phyloP scores from a whole-genome alignment of 257 asterid genomes.

The Forsythia viridissima region DNA sequence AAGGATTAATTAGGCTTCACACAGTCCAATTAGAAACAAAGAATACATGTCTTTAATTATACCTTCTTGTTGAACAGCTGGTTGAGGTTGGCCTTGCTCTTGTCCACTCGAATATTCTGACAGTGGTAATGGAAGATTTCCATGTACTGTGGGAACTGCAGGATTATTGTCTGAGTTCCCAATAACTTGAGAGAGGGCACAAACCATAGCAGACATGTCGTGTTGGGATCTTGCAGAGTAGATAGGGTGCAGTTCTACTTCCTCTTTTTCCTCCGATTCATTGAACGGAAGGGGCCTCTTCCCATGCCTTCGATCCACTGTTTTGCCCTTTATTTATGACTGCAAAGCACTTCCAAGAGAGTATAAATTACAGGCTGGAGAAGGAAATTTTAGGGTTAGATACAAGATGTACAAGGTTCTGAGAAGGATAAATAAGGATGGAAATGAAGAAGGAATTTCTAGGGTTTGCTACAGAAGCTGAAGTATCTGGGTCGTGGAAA shows the following conservation, averaged over 20 bases:
- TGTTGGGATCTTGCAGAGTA: conserved; percentile 68
- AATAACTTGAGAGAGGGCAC: conserved; percentile 80
- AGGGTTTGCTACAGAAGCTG: background rate
- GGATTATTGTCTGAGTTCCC: conserved; percentile 40
- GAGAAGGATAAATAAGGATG: background rate
- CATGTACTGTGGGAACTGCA: conserved; percentile 6
- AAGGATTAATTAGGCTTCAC: background rate
- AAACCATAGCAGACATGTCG: conserved; percentile 81
- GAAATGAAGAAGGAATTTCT: background rate
- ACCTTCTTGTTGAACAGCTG: conserved; percentile 52
- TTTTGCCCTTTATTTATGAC: background rate
- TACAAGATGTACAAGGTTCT: background rate
- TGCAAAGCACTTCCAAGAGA: background rate
- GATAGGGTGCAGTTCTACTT: conserved; percentile 30
- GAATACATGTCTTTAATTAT: background rate
- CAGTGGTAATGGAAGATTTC: conserved; percentile 14
- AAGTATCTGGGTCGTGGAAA: background rate
- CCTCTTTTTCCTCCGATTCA: conserved; percentile 51
- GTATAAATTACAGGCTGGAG: background rate
- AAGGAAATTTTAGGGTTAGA: background rate
- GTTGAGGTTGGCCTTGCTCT: conserved; percentile 36
- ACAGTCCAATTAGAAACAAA: background rate
- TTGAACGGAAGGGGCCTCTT: conserved; percentile 53
- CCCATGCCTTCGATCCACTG: conserved; percentile 53
- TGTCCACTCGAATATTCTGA: conserved; percentile 18